Base-by-base conservation (phyloP, 2,329 filamentous ascomycete genomes). In the Pseudogymnoascus sp. region DNA sequence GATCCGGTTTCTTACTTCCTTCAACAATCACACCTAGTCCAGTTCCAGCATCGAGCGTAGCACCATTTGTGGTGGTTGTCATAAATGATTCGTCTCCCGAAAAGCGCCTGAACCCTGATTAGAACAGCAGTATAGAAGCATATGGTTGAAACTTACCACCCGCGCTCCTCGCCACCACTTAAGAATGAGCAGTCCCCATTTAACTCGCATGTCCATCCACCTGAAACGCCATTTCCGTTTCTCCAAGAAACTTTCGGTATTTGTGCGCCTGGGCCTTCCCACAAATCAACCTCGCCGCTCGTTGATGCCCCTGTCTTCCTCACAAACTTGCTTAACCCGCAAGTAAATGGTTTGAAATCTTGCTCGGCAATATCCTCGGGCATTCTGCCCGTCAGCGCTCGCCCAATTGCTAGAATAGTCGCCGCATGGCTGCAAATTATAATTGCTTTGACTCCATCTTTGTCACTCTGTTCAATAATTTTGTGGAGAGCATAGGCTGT, bases 401-500 rank as follows among this genome's bases (percentile, higher is more conserved):
- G 83, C 0, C 93, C 93, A 68, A 95, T 83, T 7, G 90, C 88
- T 73, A 99, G 97, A 71, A 97, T 83, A 10, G 88, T 86, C 3
- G 95, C 95, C 1, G 95, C 95, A 77, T 99, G 95, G 1, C 90
- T 89, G 76, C 91, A 96, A 40, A 99, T 81, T 42, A 97, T 75
- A 23, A 96, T 81, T 0, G 90, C 83, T 69, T 83, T 85, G 40
- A 83, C 79, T n/a, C 86, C 84, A 60, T 89, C 81, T n/a, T 76
- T 75, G 72, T 97, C 92, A 65, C 90, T 86, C 62, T 85, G 82
- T 29, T 82, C 80, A 68, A 97, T 88, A 68, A 97, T 85, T 57
- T 81, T 82, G 47, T 83, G 78, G 45, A 96, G 77, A 1, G 87
- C 84, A 54, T 84, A 85, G 3, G 90, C 88, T 29, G 93, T 81